Evolutionary conservation across 306 rosid genomes (phyloP).

Genomic region (Alnus glutinosa): DNA sequence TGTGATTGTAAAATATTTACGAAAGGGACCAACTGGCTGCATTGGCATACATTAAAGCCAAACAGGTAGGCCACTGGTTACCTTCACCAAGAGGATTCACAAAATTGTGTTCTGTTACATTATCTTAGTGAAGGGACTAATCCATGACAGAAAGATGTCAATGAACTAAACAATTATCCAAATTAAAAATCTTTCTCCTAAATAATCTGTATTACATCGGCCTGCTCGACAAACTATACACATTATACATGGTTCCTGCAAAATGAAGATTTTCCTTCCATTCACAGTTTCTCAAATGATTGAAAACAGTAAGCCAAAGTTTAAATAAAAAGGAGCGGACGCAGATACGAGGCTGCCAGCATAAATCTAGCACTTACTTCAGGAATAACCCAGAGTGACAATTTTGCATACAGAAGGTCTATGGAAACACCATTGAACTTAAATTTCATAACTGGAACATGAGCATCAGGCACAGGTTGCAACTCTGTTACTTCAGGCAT

Average conservation of each 20-base stretch:
- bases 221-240: not conserved
- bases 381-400: slow-evolving; percentile 88
- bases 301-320: not conserved
- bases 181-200: not conserved
- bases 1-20: not conserved
- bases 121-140: not conserved
- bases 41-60: not conserved
- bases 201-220: not conserved
- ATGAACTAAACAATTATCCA: not conserved
- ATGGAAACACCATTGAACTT: slow-evolving; percentile 85
- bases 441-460: slow-evolving; percentile 78
- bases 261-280: not conserved
- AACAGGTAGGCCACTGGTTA: not conserved
- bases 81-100: not conserved
- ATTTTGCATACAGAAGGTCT: slow-evolving; percentile 92
- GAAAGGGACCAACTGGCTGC: not conserved
- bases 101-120: not conserved
- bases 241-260: not conserved
- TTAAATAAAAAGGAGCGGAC: not conserved
- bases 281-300: not conserved
- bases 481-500: slow-evolving; percentile 90
- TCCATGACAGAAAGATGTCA: not conserved
- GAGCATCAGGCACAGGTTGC: slow-evolving; percentile 97
- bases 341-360: not conserved
- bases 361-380: slow-evolving; percentile 60